Evolutionary conservation across 768 basidiomycete genomes (phyloP).

Genomic region (Trichaptum fuscoviolaceum): DNA sequence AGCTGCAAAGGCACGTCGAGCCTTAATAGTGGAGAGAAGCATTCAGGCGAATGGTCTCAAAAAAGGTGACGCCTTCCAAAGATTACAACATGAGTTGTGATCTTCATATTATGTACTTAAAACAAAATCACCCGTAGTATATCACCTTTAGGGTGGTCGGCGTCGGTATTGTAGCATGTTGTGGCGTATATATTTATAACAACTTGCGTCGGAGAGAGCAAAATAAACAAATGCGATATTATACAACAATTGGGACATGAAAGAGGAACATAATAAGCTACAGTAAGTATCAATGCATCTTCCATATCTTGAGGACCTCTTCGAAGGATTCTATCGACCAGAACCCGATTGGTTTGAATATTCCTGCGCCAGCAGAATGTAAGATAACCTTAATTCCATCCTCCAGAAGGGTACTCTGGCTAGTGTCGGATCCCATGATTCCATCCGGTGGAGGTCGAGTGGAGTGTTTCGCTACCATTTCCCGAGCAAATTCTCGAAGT

Average conservation of each 20-base stretch:
- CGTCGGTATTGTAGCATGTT: not conserved
- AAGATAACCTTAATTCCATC: slow-evolving; percentile 79
- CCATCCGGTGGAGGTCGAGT: slow-evolving; percentile 47
- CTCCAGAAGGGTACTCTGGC: slow-evolving; percentile 23
- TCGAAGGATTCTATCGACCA: slow-evolving; percentile 70
- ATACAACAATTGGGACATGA: not conserved
- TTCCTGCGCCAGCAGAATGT: slow-evolving; percentile 78
- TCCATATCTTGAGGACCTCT: slow-evolving; percentile 60
- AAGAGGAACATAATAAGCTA: not conserved
- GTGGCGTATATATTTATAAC: not conserved
- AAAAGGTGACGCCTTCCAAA: not conserved
- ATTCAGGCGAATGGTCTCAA: not conserved
- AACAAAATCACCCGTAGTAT: not conserved
- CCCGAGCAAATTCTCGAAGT: slow-evolving; percentile 54
- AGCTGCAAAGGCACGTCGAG: slow-evolving; percentile 11
- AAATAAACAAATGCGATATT: not conserved
- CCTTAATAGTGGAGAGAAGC: not conserved
- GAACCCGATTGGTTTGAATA: slow-evolving; percentile 63
- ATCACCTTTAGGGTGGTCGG: not conserved
- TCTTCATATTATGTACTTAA: not conserved
- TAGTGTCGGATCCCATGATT: slow-evolving; percentile 25
- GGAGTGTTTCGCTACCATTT: slow-evolving; percentile 55
- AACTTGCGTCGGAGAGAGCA: not conserved
- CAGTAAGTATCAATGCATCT: slow-evolving; percentile 1
- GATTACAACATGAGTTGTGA: not conserved